Base-by-base conservation (phyloP, 164 flowering plant species). In the Macadamia tetraphylla region DNA sequence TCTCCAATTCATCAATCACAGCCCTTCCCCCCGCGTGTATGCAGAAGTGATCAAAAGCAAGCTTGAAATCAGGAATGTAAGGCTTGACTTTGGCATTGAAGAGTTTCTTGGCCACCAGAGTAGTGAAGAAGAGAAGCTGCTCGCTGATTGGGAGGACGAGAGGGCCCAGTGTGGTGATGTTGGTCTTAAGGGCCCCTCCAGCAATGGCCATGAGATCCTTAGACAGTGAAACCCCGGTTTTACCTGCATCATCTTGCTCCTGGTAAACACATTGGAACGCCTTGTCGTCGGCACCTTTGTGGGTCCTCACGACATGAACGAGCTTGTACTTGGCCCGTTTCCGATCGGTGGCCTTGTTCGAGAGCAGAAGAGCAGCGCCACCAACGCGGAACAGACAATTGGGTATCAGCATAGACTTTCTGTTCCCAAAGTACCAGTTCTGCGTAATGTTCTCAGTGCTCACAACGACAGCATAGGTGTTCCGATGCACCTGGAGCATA, bases 1-100 rank as follows among this genome's bases (percentile, higher is more conserved):
- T 69, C 67, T 72, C 71, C 14, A 80, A 60, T 40, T 73, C 86
- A 6, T 74, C 63, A 29, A 83, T 79, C 29, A 78, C 79, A n/a
- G 79, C 76, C 61, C 76, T 72, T 0, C 86, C 84, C 9, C 84
- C 80, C 10, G 84, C 70, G 58, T 81, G 81, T 17, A 81, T 73
- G 78, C 82, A 78, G 72, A 76, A 80, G 56, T 83, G 86, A 60
- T 78, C 75, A 29, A 79, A 78, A 17, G 78, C 81, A n/a, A 53
- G 71, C 67, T 64, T 80, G 75, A 80, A 70, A 62, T 63, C 67
- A 1, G 73, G 67, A 15, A 70, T 70, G 42, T 63, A 70, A 5
- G 72, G 67, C 67, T 53, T 70, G 67, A 60, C 64, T 53, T 70
- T 70, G 23, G 72, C 67, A 51, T 70, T 70, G 72, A 70, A 70